Conservation (phyloP, 2,329 filamentous ascomycete genomes). For the Colletotrichum lini region DNA sequence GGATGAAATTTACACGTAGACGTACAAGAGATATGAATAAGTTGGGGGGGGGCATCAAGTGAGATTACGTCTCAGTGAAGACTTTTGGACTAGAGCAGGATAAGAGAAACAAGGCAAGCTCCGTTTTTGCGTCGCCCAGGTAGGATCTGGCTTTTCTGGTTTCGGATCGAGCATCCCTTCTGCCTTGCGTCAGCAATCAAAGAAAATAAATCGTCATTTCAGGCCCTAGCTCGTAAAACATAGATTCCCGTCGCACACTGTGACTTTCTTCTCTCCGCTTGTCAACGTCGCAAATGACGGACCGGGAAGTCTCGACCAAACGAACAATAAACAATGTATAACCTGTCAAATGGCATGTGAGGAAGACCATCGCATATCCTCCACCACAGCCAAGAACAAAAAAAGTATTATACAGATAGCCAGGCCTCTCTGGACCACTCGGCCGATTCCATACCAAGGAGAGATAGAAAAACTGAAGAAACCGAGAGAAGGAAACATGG, state of each 20-base stretch:
- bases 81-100: background rate
- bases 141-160: background rate
- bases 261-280: background rate
- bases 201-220: background rate
- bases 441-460: slow-evolving; percentile 10
- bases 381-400: slow-evolving; percentile 10
- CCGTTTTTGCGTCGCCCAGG: background rate
- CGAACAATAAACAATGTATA: slow-evolving; percentile 30
- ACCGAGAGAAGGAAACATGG: slow-evolving; percentile 25
- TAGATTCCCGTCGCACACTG: background rate
- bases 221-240: background rate
- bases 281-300: background rate
- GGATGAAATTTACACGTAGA: slow-evolving; percentile 78
- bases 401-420: slow-evolving; percentile 42
- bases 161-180: background rate
- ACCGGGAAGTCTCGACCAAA: background rate
- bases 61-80: background rate
- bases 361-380: slow-evolving; percentile 10
- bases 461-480: slow-evolving; percentile 29
- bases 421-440: slow-evolving; percentile 14
- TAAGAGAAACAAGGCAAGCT: background rate
- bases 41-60: background rate
- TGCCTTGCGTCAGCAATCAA: background rate
- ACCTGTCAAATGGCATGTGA: slow-evolving; percentile 33
- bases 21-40: background rate